Evolutionary conservation across 805 yeast species (phyloP).

Genomic region (Ogataea siamensis): DNA sequence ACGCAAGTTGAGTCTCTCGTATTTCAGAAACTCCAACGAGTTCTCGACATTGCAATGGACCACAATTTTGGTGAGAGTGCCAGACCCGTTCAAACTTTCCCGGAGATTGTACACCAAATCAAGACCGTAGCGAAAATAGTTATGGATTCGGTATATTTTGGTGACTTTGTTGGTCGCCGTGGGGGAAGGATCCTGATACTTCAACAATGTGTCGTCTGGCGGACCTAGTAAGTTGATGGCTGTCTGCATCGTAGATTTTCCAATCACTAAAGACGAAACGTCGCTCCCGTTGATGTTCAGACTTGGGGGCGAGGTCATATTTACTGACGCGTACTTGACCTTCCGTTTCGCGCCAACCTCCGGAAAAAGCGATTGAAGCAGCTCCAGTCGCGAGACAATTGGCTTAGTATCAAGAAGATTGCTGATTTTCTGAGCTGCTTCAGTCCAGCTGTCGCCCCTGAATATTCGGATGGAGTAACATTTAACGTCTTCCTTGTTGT

Average conservation of each 20-base stretch:
- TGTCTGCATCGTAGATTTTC: constrained; percentile 49
- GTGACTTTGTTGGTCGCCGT: too few relatives aligned
- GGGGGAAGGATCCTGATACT: too few relatives aligned
- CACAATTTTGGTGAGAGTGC: constrained; percentile 44
- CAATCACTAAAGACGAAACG: constrained; percentile 34
- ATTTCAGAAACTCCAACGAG: constrained; percentile 51
- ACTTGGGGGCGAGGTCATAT: too few relatives aligned
- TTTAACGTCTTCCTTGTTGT: constrained; percentile 32
- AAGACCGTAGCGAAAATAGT: constrained; percentile 53
- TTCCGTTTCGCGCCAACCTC: too few relatives aligned
- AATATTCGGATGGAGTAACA: constrained; percentile 42
- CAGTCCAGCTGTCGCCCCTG: constrained; percentile 39
- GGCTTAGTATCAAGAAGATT: constrained; percentile 1
- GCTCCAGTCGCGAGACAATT: too few relatives aligned
- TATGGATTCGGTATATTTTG: constrained; percentile 42
- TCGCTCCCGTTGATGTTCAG: too few relatives aligned
- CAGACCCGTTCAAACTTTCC: constrained; percentile 24
- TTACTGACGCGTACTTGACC: too few relatives aligned
- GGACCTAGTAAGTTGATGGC: constrained; percentile 49
- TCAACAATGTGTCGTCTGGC: constrained; percentile 49
- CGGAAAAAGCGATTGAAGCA: too few relatives aligned
- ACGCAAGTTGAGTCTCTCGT: constrained; percentile 45
- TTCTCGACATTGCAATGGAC: constrained; percentile 54
- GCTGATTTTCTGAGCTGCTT: constrained; percentile 11
- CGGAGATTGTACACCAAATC: constrained; percentile 50